phyloP scores from a whole-genome alignment of 2,329 filamentous ascomycete species.

The Hymenoscyphus linearis region DNA sequence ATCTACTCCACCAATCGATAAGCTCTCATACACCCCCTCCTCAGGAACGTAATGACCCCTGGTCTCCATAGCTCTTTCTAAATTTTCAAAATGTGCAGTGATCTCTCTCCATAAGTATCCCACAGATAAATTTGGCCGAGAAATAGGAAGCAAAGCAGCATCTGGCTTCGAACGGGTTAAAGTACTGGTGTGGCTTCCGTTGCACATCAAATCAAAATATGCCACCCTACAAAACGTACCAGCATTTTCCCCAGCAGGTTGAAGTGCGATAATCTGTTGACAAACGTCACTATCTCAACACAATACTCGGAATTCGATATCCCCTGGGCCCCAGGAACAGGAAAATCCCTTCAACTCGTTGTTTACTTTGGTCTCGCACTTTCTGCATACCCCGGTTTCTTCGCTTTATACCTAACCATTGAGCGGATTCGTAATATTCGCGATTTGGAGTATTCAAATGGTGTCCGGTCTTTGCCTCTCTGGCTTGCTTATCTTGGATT shows the following conservation, averaged over 20 bases:
- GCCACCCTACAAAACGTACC: neutral
- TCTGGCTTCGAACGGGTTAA: neutral
- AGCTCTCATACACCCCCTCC: neutral
- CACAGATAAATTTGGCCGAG: neutral
- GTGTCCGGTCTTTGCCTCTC: conserved; percentile 72
- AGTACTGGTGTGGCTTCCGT: neutral
- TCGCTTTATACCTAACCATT: conserved; percentile 80
- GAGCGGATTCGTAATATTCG: conserved; percentile 76
- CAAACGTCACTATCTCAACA: conserved; percentile 63
- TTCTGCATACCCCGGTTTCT: conserved; percentile 76
- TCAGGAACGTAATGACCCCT: neutral
- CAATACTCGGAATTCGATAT: conserved; percentile 71
- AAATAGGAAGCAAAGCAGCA: neutral
- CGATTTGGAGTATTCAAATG: conserved; percentile 86
- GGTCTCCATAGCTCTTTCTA: neutral
- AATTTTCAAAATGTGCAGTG: neutral
- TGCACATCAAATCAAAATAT: neutral
- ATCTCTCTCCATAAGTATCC: neutral
- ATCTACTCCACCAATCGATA: neutral
- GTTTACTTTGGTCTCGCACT: conserved; percentile 78
- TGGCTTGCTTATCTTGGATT: conserved; percentile 82
- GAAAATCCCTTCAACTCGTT: conserved; percentile 71
- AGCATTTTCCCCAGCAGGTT: neutral
- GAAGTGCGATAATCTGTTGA: conserved; percentile 45
- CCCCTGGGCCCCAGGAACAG: conserved; percentile 63